Evolutionary conservation across 169 alveolate species (phyloP), one percentile per base, ranked within the genome.

Genomic region (Cyclospora cayetanensis): DNA sequence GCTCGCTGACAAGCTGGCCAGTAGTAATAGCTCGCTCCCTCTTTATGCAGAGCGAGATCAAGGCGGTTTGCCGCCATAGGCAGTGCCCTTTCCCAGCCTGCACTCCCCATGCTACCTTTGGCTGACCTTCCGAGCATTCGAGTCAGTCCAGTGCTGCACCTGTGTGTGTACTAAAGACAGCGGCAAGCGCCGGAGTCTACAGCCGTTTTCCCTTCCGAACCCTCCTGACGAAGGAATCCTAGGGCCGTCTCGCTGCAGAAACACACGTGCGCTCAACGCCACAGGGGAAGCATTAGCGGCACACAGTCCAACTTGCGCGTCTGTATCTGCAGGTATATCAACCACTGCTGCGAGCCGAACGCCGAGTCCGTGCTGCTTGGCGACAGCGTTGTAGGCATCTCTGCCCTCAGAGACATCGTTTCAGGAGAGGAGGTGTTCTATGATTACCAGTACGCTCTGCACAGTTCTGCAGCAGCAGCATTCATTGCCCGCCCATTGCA

Each of bases 261-360:
- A n/a, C n/a, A n/a, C n/a, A n/a, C n/a, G n/a, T n/a, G n/a, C n/a
- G n/a, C n/a, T n/a, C n/a, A n/a, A n/a, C n/a, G n/a, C n/a, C n/a
- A n/a, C n/a, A n/a, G n/a, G n/a, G n/a, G n/a, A n/a, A n/a, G n/a
- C n/a, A n/a, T n/a, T n/a, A n/a, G n/a, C n/a, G n/a, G n/a, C n/a
- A n/a, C n/a, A n/a, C n/a, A n/a, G n/a, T n/a, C n/a, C n/a, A n/a
- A n/a, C n/a, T n/a, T n/a, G 37, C 7, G 68, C 43, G 20, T 46
- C 18, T 79, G 41, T 2, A 2, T 12, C 74, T 72, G 2, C 88
- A 88, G 93, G 43, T 88, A 74, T 43, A 88, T 88, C 12, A 88
- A 88, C 43, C 93, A 88, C 79, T 27, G 90, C 86, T 88, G 93
- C 63, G 93, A 88, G 63, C 93, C 93, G 63, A 88, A 88, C 52